Conservation (phyloP, 2,329 filamentous ascomycete species). For the Fusarium cicatricum region DNA sequence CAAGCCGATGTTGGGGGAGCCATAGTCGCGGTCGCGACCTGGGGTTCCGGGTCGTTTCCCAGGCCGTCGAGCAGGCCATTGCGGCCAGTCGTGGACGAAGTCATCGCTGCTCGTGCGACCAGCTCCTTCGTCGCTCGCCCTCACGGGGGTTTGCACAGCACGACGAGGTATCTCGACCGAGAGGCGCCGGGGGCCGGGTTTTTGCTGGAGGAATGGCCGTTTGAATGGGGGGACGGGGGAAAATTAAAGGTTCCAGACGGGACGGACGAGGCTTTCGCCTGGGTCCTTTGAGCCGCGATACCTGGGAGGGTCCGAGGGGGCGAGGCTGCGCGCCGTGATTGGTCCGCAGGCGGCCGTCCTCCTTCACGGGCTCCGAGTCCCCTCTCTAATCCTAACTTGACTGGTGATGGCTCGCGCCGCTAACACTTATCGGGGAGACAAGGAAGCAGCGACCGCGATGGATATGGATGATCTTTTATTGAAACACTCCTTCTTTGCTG, state of each 20-base stretch:
- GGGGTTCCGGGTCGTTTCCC: constrained; percentile 33
- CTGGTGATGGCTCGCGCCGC: constrained; percentile 29
- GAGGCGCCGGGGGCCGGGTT: constrained; percentile 23
- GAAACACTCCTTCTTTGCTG: constrained; percentile 5
- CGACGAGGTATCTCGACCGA: constrained; percentile 31
- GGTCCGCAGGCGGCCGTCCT: constrained; percentile 28
- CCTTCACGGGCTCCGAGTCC: constrained; percentile 26
- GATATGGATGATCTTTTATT: constrained; percentile 1
- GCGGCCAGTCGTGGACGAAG: constrained; percentile 62
- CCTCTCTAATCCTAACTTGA: constrained; percentile 32
- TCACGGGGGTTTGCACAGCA: constrained; percentile 32
- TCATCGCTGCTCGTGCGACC: constrained; percentile 64
- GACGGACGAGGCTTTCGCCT: constrained; percentile 42
- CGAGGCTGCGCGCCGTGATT: constrained; percentile 36
- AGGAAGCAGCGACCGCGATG: constrained; percentile 13
- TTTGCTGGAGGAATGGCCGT: constrained; percentile 29
- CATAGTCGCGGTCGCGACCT: constrained; percentile 33
- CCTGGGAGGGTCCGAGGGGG: constrained; percentile 38
- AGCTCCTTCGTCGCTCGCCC: constrained; percentile 63
- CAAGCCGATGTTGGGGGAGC: constrained; percentile 12
- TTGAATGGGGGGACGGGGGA: constrained; percentile 32
- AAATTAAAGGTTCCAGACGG: constrained; percentile 41
- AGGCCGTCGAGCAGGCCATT: constrained; percentile 39
- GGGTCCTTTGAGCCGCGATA: constrained; percentile 42
- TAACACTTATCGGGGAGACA: constrained; percentile 22